Conservation (phyloP, 106 monocot species). For the Triglochin maritima region DNA sequence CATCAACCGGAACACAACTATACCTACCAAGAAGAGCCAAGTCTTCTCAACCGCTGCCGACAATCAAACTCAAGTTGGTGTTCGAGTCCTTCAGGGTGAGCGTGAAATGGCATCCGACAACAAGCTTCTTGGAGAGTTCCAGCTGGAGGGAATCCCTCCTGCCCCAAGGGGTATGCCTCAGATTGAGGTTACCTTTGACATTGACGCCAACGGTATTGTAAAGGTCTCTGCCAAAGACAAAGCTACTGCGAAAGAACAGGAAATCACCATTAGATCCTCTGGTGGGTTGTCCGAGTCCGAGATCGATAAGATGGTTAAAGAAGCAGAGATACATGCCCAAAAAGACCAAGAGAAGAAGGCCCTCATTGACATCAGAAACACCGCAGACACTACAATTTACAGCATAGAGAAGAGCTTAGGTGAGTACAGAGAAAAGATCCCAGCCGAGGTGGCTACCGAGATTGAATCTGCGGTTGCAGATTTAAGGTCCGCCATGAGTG, state of each 20-base stretch:
- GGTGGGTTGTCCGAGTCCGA: slow-evolving; percentile 13
- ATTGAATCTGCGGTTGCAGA: slow-evolving; percentile 7
- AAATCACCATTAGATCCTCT: slow-evolving; percentile 17
- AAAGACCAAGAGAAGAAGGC: slow-evolving; percentile 15
- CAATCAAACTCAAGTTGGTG: slow-evolving; percentile 21
- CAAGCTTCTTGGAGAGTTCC: slow-evolving; percentile 18
- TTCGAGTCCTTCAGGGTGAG: slow-evolving; percentile 15
- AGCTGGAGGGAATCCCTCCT: slow-evolving; percentile 16
- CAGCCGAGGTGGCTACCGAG: slow-evolving; percentile 9
- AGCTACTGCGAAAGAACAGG: slow-evolving; percentile 11
- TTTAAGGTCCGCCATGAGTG: slow-evolving; percentile 4
- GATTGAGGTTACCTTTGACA: slow-evolving; percentile 17
- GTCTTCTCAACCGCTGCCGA: slow-evolving; percentile 23
- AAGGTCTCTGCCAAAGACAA: slow-evolving; percentile 19
- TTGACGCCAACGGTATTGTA: slow-evolving; percentile 19
- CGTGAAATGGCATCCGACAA: slow-evolving; percentile 18
- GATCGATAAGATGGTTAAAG: slow-evolving; percentile 18
- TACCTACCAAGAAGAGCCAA: slow-evolving; percentile 50
- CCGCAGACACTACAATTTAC: slow-evolving; percentile 12
- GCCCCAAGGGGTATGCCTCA: slow-evolving; percentile 17
- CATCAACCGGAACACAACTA: slow-evolving; percentile 44
- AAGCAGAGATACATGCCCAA: slow-evolving; percentile 16
- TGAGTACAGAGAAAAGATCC: slow-evolving; percentile 14
- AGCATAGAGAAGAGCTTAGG: slow-evolving; percentile 12
- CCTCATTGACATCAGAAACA: slow-evolving; percentile 10